phyloP scores from a whole-genome alignment of 2,329 filamentous ascomycete genomes.

The Cladosporium halotolerans region DNA sequence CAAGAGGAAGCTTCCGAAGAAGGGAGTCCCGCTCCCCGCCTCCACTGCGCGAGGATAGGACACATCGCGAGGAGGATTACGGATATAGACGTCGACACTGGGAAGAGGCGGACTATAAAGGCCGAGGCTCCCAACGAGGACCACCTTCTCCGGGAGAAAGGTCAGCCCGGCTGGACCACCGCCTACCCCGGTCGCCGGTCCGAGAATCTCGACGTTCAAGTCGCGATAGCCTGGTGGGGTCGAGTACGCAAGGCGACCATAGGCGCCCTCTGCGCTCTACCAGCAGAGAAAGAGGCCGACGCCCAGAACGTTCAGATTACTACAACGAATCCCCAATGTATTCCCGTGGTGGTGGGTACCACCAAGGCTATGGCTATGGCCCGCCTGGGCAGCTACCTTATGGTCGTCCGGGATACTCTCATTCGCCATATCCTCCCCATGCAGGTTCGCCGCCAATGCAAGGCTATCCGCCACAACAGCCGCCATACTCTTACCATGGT shows the following conservation, averaged over 20 bases:
- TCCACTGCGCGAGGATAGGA: neutral
- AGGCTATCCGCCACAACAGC: conserved; percentile 52
- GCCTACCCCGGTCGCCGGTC: neutral
- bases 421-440: conserved; percentile 25
- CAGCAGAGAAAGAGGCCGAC: conserved; percentile 20
- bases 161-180: neutral
- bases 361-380: conserved; percentile 22
- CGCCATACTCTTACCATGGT: conserved; percentile 53
- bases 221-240: neutral
- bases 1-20: conserved; percentile 3
- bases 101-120: conserved; percentile 6
- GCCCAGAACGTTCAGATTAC: neutral
- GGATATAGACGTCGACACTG: neutral
- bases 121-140: conserved; percentile 12
- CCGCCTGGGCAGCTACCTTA: conserved; percentile 57
- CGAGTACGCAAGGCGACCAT: neutral
- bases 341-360: conserved; percentile 25
- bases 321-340: conserved; percentile 24
- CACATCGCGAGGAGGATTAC: conserved; percentile 7
- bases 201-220: neutral
- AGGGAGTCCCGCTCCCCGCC: conserved; percentile 10
- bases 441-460: conserved; percentile 36
- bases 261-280: conserved; percentile 14
- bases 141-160: neutral
- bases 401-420: conserved; percentile 50